Conservation (phyloP, 192 early-diverging fungal genomes). For the Funneliformis geosporum region DNA sequence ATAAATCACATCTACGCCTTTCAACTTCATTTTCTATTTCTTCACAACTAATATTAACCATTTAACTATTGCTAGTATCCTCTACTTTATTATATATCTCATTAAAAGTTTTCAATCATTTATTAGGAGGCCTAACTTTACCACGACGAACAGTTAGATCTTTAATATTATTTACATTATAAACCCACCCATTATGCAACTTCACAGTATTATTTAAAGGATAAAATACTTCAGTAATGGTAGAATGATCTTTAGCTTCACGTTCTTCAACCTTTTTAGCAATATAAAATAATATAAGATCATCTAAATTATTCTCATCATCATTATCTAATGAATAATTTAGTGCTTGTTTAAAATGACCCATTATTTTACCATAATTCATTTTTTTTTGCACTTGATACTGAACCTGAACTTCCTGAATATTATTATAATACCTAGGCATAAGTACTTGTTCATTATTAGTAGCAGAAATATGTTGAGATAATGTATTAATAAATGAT, state of each 20-base stretch:
- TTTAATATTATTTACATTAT: background rate
- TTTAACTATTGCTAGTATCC: background rate
- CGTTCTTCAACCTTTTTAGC: background rate
- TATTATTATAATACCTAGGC: slow-evolving; percentile 3
- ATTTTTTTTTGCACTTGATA: background rate
- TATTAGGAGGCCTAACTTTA: background rate
- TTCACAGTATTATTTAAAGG: background rate
- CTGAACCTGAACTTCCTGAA: background rate
- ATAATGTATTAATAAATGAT: slow-evolving; percentile 10
- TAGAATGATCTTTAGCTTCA: background rate
- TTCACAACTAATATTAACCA: too few relatives aligned
- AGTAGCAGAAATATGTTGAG: background rate
- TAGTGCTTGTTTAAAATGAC: background rate
- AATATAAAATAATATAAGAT: slow-evolving; percentile 11
- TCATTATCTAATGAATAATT: slow-evolving; percentile 1
- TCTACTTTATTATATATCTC: background rate
- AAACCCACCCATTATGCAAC: background rate
- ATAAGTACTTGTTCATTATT: too few relatives aligned
- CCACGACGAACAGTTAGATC: background rate
- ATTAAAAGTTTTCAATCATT: background rate
- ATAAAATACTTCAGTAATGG: too few relatives aligned
- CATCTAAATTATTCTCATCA: background rate
- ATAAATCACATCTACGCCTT: too few relatives aligned
- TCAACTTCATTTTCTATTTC: background rate
- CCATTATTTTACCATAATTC: background rate